Evolutionary conservation across 2,329 filamentous ascomycete genomes (phyloP), one percentile per base, ranked within the genome.

Genomic region (Ophiostoma triangulosporum): DNA sequence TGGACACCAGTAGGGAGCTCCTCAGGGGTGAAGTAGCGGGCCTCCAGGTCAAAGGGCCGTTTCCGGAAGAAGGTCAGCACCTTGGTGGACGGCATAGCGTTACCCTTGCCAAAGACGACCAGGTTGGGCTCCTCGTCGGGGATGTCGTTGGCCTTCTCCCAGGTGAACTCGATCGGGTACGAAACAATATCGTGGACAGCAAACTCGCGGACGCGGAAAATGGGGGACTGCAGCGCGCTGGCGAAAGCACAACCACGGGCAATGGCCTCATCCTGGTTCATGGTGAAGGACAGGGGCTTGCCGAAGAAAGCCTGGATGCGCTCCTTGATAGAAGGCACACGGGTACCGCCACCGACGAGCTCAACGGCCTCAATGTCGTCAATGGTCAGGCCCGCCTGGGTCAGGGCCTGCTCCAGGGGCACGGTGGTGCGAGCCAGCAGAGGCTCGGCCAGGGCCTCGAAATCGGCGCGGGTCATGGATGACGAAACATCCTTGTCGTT

Each of bases 41-140:
- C 93, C 75, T 98, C 93, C 51, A 98, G 78, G 66, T 96, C 90
- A 68, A 97, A 98, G 48, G 89, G 79, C 72, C 97, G 88, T 76
- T 97, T 97, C 62, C 93, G 85, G 78, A 97, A 98, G 75, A 98
- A 98, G 36, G 93, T 98, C 53, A 98, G 82, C 61, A 98, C 97
- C 80, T 98, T 98, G 60, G 93, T 98, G 6, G 91, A 97, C 53
- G 93, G 93, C 77, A 98, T 84, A 59, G 95, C 83, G 66, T 96
- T 96, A 69, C 91, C 91, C 70, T 86, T 89, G 80, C 93, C 94
- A 73, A 98, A 98, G 64, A 98, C 93, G 33, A 88, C 95, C 62
- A 98, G 76, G 73, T 84, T 94, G 54, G 93, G 97, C 69, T 97
- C 93, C 76, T 98, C 93, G 63, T 98, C 93, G 26, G 93, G 93